Evolutionary conservation across 1,139 yeast species (phyloP).

Genomic region (Geotrichum australiense): DNA sequence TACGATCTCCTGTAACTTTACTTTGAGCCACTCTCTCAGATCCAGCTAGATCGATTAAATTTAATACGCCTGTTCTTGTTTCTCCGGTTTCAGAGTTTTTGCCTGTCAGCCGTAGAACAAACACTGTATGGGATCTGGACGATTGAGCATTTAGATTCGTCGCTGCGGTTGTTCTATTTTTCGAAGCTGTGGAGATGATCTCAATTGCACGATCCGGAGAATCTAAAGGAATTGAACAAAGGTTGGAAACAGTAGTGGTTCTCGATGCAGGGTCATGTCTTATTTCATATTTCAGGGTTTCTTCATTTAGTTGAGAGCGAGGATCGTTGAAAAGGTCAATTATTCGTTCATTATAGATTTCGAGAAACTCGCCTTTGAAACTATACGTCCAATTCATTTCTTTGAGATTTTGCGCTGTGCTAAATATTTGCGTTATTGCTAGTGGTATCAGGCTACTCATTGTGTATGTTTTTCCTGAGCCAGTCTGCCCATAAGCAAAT

Average conservation of each 20-base stretch:
- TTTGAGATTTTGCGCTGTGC: conserved; percentile 45
- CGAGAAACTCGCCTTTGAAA: conserved; percentile 72
- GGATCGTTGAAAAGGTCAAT: conserved; percentile 64
- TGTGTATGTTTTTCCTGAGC: conserved; percentile 91
- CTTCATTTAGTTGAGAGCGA: no score
- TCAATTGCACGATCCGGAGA: conserved; percentile 46
- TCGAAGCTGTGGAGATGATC: conserved; percentile 49
- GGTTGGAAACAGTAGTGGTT: conserved; percentile 54
- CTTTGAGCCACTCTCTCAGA: conserved; percentile 65
- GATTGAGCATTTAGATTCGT: conserved; percentile 79
- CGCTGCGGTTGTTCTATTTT: conserved; percentile 62
- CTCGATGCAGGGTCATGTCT: conserved; percentile 55
- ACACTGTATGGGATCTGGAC: conserved; percentile 64
- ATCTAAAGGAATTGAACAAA: conserved; percentile 45
- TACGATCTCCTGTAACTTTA: conserved; percentile 69
- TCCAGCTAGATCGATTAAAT: conserved; percentile 80
- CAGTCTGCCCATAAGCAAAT: conserved; percentile 97
- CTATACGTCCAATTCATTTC: conserved; percentile 59
- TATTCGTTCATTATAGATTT: conserved; percentile 79
- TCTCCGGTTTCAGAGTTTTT: conserved; percentile 45
- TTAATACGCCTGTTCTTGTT: conserved; percentile 52
- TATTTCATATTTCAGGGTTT: conserved; percentile 50
- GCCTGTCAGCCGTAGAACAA: conserved; percentile 59
- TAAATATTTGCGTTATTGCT: conserved; percentile 66
- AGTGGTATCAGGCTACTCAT: conserved; percentile 84